These are phyloP conservation scores for Lasiosphaeria miniovina DNA, from an alignment of 495 filamentous ascomycete species.

Conservation along the genomic window DNA sequence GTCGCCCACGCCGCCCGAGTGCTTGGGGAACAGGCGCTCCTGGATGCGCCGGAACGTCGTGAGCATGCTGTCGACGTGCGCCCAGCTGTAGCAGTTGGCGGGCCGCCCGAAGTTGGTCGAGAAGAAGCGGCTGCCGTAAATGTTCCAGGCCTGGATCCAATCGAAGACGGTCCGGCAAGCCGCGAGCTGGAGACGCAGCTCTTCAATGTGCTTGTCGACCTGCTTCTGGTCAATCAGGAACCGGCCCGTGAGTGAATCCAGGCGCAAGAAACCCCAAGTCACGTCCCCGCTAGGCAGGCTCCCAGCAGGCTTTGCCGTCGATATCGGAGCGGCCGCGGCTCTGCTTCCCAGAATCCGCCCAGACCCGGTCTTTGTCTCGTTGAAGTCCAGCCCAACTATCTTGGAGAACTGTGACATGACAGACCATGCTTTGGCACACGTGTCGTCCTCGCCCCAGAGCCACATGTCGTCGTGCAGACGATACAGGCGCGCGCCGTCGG, in stretches of 20 bases:
- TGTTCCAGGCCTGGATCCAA: conserved; percentile 66
- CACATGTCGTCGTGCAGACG: conserved; percentile 70
- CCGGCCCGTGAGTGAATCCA: conserved; percentile 51
- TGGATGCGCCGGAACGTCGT: conserved; percentile 59
- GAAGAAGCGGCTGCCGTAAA: conserved; percentile 63
- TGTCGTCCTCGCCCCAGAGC: conserved; percentile 59
- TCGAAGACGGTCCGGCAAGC: conserved; percentile 54
- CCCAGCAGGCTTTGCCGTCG: conserved; percentile 7
- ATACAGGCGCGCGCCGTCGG: conserved; percentile 54
- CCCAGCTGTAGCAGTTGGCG: conserved; percentile 58
- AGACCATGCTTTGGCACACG: conserved; percentile 57
- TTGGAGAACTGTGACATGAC: conserved; percentile 53
- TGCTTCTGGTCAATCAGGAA: conserved; percentile 60
- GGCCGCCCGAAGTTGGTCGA: conserved; percentile 61
- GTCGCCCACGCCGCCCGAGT: conserved; percentile 21
- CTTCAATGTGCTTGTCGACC: conserved; percentile 59
- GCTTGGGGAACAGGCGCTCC: conserved; percentile 39
- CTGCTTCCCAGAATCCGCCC: conserved; percentile 28
- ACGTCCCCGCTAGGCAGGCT: conserved; percentile 56
- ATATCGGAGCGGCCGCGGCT: conserved; percentile 7
- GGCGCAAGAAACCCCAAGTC: conserved; percentile 60
- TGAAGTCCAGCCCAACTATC: conserved; percentile 58
- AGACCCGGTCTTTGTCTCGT: conserved; percentile 58
- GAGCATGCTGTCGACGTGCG: conserved; percentile 64
- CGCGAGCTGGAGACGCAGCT: conserved; percentile 55